These are phyloP conservation scores for Fusarium falciforme DNA, from an alignment of 2,329 filamentous ascomycete genomes.

Conservation along the genomic window DNA sequence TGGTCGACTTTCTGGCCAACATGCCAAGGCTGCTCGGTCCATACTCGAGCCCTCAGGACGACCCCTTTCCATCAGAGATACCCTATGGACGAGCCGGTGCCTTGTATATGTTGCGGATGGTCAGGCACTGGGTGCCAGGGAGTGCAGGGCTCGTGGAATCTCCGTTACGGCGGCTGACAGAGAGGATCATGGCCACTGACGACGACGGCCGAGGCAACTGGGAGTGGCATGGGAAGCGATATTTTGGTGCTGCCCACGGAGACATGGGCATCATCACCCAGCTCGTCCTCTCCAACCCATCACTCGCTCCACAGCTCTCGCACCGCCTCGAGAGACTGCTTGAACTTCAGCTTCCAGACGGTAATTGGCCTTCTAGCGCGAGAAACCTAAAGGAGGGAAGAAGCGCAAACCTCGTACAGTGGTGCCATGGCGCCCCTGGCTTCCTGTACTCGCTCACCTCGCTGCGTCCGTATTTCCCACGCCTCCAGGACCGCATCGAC, in stretches of 20 bases:
- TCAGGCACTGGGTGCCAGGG: constrained; percentile 66
- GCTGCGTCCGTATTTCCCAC: constrained; percentile 67
- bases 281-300: constrained; percentile 68
- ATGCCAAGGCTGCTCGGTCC: constrained; percentile 49
- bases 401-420: constrained; percentile 66
- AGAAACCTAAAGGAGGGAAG: constrained; percentile 54
- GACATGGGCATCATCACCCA: constrained; percentile 78
- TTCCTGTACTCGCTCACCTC: constrained; percentile 68
- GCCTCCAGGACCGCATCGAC: constrained; percentile 64
- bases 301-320: constrained; percentile 64
- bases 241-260: constrained; percentile 76
- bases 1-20: constrained; percentile 54
- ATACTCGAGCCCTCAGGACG: constrained; percentile 42
- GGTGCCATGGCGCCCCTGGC: constrained; percentile 76
- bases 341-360: constrained; percentile 68
- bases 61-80: constrained; percentile 67
- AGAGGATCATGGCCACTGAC: constrained; percentile 66
- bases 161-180: constrained; percentile 67
- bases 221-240: constrained; percentile 72
- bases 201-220: constrained; percentile 59
- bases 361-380: constrained; percentile 72
- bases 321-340: constrained; percentile 66
- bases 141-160: constrained; percentile 61
- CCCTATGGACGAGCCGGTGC: constrained; percentile 75
- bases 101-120: constrained; percentile 74